Evolutionary conservation across 2,329 filamentous ascomycete genomes (phyloP).

Genomic region (Chaetothyriales sp.): DNA sequence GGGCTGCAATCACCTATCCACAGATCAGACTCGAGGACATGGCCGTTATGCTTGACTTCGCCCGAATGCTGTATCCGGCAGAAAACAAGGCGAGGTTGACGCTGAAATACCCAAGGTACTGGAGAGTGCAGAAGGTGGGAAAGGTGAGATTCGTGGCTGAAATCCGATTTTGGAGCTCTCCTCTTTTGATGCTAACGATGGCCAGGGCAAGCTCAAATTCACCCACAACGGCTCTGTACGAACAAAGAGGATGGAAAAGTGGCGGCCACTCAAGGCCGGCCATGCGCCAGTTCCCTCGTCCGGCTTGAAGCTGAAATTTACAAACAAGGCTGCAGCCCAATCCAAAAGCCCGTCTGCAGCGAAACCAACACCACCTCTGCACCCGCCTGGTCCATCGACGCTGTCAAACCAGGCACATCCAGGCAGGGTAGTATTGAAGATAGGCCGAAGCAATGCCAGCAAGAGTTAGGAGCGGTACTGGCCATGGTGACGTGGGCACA

Average conservation of each 20-base stretch:
- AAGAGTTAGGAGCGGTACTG: not conserved
- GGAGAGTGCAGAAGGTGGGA: slow-evolving; percentile 38
- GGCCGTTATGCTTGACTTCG: slow-evolving; percentile 42
- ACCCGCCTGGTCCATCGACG: slow-evolving; percentile 16
- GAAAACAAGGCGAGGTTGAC: slow-evolving; percentile 34
- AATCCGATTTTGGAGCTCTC: not conserved
- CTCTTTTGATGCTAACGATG: slow-evolving; percentile 5
- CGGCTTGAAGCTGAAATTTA: slow-evolving; percentile 10
- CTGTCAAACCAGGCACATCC: not conserved
- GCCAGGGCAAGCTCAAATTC: slow-evolving; percentile 30
- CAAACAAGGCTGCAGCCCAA: slow-evolving; percentile 16
- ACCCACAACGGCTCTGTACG: slow-evolving; percentile 25
- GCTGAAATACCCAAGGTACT: slow-evolving; percentile 42
- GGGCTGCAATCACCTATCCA: slow-evolving; percentile 40
- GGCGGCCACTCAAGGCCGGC: slow-evolving; percentile 15
- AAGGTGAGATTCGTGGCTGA: slow-evolving; percentile 25
- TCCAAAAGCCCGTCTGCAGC: slow-evolving; percentile 21
- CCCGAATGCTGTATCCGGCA: slow-evolving; percentile 40
- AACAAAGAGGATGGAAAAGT: slow-evolving; percentile 22
- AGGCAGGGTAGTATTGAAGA: not conserved
- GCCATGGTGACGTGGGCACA: not conserved
- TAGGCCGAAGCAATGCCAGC: not conserved
- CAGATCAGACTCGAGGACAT: slow-evolving; percentile 38
- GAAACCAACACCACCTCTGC: slow-evolving; percentile 18
- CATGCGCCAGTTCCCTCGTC: slow-evolving; percentile 7